These are phyloP conservation scores for Trichophyton rubrum DNA, from an alignment of 2,329 filamentous ascomycete species.

Conservation along the genomic window DNA sequence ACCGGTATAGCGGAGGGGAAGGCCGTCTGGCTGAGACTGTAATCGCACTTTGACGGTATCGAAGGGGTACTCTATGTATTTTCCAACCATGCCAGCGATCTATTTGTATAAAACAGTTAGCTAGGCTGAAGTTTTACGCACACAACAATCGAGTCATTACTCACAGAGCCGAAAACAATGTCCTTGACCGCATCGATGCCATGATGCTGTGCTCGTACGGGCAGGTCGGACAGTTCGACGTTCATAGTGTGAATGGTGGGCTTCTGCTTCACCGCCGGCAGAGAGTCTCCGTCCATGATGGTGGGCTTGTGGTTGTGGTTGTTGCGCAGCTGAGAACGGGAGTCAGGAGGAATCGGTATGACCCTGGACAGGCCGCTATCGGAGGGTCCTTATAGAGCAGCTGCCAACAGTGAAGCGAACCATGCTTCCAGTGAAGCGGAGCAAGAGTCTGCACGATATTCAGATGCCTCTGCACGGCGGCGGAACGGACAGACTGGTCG, in stretches of 20 bases:
- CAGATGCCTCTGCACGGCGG: neutral
- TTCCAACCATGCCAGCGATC: constrained; percentile 76
- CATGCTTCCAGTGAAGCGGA: constrained; percentile 5
- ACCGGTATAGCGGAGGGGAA: constrained; percentile 69
- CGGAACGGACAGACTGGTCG: neutral
- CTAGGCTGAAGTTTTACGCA: neutral
- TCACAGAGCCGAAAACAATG: constrained; percentile 72
- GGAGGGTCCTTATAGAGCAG: constrained; percentile 20
- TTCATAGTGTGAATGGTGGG: constrained; percentile 24
- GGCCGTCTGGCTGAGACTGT: constrained; percentile 81
- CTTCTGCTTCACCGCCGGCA: constrained; percentile 20
- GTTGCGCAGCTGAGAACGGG: neutral
- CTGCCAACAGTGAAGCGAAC: neutral
- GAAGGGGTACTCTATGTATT: constrained; percentile 97
- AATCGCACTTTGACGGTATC: constrained; percentile 96
- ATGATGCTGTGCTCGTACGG: constrained; percentile 29
- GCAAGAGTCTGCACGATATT: neutral
- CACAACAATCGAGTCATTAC: constrained; percentile 21
- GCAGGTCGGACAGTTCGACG: constrained; percentile 30
- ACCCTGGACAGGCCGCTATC: constrained; percentile 14
- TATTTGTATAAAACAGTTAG: constrained; percentile 24
- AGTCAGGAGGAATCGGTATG: neutral
- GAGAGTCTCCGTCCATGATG: constrained; percentile 16
- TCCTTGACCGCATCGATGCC: constrained; percentile 66
- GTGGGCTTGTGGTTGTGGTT: neutral